These are phyloP conservation scores for Candida endomychidarum DNA, from an alignment of 805 yeast genomes.

Conservation along the genomic window DNA sequence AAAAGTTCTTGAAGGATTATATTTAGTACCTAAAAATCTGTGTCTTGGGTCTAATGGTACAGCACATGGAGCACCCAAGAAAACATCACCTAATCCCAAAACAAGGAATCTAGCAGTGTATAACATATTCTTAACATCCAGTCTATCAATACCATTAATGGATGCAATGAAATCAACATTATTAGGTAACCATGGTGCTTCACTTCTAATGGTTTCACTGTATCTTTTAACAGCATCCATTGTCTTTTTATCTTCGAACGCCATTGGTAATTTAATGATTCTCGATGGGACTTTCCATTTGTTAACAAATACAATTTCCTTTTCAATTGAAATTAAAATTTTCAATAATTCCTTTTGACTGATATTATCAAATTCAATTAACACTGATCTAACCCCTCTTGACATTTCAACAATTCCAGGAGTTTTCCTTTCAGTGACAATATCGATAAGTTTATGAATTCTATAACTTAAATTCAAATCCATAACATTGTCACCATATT, in stretches of 20 bases:
- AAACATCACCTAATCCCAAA: slow-evolving; percentile 94
- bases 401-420: slow-evolving; percentile 92
- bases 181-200: slow-evolving; percentile 98
- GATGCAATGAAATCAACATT: slow-evolving; percentile 93
- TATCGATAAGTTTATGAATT: slow-evolving; percentile 75
- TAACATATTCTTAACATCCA: slow-evolving; percentile 77
- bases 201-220: slow-evolving; percentile 86
- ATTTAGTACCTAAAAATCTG: slow-evolving; percentile 86
- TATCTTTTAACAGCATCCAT: slow-evolving; percentile 88
- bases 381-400: slow-evolving; percentile 93
- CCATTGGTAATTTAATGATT: slow-evolving; percentile 86
- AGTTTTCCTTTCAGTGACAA: slow-evolving; percentile 64
- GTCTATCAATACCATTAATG: slow-evolving; percentile 77
- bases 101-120: slow-evolving; percentile 90
- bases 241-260: slow-evolving; percentile 90
- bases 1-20: slow-evolving; percentile 93
- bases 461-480: slow-evolving; percentile 84
- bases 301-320: slow-evolving; percentile 67
- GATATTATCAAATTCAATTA: slow-evolving; percentile 75
- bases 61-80: slow-evolving; percentile 97
- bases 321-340: slow-evolving; percentile 70
- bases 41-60: slow-evolving; percentile 98
- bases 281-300: slow-evolving; percentile 88
- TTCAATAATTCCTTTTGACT: slow-evolving; percentile 62
- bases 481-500: slow-evolving; percentile 87